A percentile compares a stretch with the other conserved stretches of the same genome.
Conservation (phyloP, 1,284 basidiomycete species). For the Fistulina hepatica region DNA sequence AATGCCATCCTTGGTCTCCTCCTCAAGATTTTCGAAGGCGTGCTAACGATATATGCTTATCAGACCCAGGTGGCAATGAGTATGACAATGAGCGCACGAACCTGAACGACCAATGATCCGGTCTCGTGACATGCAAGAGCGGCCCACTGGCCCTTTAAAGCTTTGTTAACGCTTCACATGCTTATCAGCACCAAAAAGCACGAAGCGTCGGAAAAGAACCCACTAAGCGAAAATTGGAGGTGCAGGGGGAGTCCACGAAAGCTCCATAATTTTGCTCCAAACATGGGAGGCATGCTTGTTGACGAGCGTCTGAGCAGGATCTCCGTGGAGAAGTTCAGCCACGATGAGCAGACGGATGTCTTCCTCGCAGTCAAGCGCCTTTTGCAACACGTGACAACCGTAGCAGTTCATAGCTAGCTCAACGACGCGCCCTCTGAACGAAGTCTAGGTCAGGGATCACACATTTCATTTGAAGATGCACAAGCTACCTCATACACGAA, state of each 20-base stretch:
- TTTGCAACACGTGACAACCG: constrained; percentile 76
- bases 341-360: constrained; percentile 71
- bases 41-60: constrained; percentile 35
- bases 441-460: too few species aligned
- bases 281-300: constrained; percentile 83
- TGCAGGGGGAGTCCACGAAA: constrained; percentile 71
- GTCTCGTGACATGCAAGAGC: constrained; percentile 81
- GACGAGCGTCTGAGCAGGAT: constrained; percentile 70
- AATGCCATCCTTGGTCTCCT: constrained; percentile 70
- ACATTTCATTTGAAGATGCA: constrained; percentile 1
- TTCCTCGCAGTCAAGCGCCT: constrained; percentile 80
- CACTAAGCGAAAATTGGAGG: constrained; percentile 78
- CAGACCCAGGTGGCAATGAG: not conserved
- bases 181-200: constrained; percentile 3
- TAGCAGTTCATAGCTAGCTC: constrained; percentile 79
- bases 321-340: constrained; percentile 66
- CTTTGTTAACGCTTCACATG: constrained; percentile 59
- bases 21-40: constrained; percentile 76
- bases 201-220: constrained; percentile 20
- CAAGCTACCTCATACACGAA: constrained; percentile 59
- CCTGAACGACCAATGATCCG: constrained; percentile 73
- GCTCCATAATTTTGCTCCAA: constrained; percentile 84
- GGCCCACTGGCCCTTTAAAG: constrained; percentile 76
- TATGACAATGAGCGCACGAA: constrained; percentile 18
- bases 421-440: constrained; percentile 69